A percentile compares a stretch with the other conserved stretches of the same genome.
Evolutionary conservation across 2,329 filamentous ascomycete genomes (phyloP).

Genomic region (Penicillium crustosum): DNA sequence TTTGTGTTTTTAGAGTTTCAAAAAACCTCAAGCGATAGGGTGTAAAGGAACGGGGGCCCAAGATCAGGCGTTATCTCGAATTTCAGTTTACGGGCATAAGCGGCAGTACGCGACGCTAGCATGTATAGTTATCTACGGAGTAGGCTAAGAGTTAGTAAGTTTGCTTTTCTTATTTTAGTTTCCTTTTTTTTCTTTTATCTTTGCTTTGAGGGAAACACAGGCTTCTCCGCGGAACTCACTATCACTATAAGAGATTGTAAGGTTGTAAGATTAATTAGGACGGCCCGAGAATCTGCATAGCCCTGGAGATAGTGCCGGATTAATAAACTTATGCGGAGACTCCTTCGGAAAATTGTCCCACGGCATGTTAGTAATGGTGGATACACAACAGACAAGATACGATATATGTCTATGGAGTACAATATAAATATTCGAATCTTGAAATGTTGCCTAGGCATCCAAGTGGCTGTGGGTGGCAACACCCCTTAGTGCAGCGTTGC

Average conservation of each 20-base stretch:
- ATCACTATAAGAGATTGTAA: neutral
- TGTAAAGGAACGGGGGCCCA: too few relatives aligned
- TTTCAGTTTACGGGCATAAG: neutral
- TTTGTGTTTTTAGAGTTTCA: neutral
- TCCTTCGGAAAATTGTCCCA: neutral
- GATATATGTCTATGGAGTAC: neutral
- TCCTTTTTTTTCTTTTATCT: neutral
- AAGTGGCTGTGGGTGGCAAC: neutral
- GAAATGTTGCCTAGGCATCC: neutral
- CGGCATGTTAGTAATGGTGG: neutral
- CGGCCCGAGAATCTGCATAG: neutral
- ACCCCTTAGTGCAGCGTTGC: neutral
- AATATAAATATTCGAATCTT: neutral
- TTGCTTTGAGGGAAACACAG: neutral
- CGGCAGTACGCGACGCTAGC: neutral
- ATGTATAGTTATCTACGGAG: too few relatives aligned
- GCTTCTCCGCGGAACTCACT: neutral
- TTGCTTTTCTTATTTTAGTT: neutral
- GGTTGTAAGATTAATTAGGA: neutral
- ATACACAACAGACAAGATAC: neutral
- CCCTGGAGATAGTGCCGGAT: neutral
- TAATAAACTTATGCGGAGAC: neutral
- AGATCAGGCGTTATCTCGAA: neutral
- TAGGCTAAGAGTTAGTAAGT: neutral
- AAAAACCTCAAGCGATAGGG: neutral